Evolutionary conservation across 768 basidiomycete species (phyloP).

Genomic region (Boletellus sp.): DNA sequence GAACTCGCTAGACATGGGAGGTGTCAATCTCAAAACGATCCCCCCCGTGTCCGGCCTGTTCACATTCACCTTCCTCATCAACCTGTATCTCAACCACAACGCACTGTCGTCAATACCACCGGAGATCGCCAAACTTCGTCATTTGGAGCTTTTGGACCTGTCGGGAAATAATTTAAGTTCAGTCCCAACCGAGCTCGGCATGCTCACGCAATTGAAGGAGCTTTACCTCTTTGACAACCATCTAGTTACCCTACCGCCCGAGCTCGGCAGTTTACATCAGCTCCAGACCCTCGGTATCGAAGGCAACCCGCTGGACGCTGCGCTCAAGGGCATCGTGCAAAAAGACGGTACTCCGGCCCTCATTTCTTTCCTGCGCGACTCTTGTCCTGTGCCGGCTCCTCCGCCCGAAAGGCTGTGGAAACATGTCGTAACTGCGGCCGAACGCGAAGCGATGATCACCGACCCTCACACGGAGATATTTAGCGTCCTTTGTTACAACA

Average conservation of each 20-base stretch:
- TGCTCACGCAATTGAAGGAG: conserved; percentile 87
- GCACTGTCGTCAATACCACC: conserved; percentile 72
- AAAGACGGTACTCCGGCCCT: conserved; percentile 92
- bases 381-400: conserved; percentile 74
- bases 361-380: conserved; percentile 89
- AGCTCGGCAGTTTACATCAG: conserved; percentile 88
- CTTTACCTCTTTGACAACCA: conserved; percentile 95
- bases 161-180: conserved; percentile 80
- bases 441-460: conserved; percentile 54
- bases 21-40: conserved; percentile 88
- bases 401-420: conserved; percentile 84
- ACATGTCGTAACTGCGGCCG: conserved; percentile 51
- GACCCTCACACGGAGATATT: conserved; percentile 74
- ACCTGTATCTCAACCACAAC: conserved; percentile 97
- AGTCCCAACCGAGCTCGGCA: conserved; percentile 84
- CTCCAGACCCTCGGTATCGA: conserved; percentile 92
- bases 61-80: conserved; percentile 88
- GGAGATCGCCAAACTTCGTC: conserved; percentile 77
- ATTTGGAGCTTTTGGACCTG: conserved; percentile 86
- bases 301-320: conserved; percentile 88
- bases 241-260: conserved; percentile 76
- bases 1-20: conserved; percentile 95
- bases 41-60: conserved; percentile 73
- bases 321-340: conserved; percentile 77
- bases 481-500: conserved; percentile 86